A percentile compares a stretch with the other conserved stretches of the same genome.
phyloP scores from a whole-genome alignment of 495 filamentous ascomycete genomes.

The Jackrogersella minutella region DNA sequence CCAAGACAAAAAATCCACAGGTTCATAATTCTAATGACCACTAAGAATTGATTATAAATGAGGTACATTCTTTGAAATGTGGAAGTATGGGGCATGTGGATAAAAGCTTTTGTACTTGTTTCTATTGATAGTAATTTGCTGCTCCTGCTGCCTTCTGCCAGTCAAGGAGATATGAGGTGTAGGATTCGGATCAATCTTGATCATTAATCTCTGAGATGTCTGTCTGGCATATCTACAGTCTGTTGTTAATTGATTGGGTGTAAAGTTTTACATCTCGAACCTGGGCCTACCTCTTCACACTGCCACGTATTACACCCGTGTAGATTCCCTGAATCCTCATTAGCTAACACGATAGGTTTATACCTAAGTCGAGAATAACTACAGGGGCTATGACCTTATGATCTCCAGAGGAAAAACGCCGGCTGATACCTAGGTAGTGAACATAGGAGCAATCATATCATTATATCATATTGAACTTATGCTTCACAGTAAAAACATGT shows the following conservation, averaged over 20 bases:
- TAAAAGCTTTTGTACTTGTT: no score
- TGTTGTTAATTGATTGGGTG: slow-evolving; percentile 20
- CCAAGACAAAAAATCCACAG: no score
- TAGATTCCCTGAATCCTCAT: slow-evolving; percentile 17
- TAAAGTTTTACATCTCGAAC: slow-evolving; percentile 9
- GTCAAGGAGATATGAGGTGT: no score
- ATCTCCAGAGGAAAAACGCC: not conserved
- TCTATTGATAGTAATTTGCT: no score
- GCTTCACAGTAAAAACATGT: no score
- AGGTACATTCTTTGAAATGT: no score
- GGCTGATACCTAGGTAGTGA: no score
- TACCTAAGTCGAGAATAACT: not conserved
- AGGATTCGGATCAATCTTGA: not conserved
- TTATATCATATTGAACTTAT: not conserved
- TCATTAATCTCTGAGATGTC: not conserved
- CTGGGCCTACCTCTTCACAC: slow-evolving; percentile 26
- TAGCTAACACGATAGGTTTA: slow-evolving; percentile 2
- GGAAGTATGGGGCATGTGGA: no score
- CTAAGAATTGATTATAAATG: no score
- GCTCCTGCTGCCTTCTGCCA: no score
- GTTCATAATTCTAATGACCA: no score
- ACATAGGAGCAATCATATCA: no score
- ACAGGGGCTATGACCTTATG: not conserved
- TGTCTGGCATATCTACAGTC: slow-evolving; percentile 5
- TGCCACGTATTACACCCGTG: slow-evolving; percentile 31